A percentile compares a stretch with the other conserved stretches of the same genome.
Evolutionary conservation across 2,329 filamentous ascomycete genomes (phyloP).

Genomic region (Aureobasidium lini): DNA sequence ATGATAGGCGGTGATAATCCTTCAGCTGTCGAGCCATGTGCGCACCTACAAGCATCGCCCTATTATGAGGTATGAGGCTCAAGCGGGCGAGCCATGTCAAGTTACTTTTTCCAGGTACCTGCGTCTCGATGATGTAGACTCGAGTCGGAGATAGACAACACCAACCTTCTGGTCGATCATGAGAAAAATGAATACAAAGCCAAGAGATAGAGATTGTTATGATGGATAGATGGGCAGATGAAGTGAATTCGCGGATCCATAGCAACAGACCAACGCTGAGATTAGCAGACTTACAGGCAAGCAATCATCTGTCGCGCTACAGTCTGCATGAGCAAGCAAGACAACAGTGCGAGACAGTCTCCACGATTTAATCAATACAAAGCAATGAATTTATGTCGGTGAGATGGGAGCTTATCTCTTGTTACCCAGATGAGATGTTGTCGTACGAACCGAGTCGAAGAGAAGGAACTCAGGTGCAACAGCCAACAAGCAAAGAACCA

Average conservation of each 20-base stretch:
- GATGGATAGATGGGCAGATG: not conserved
- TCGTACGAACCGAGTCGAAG: not conserved
- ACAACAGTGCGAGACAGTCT: not conserved
- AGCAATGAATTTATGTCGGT: not conserved
- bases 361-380: not conserved
- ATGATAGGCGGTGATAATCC: not conserved
- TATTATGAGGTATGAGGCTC: not conserved
- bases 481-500: not conserved
- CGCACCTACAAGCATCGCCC: not conserved
- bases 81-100: not conserved
- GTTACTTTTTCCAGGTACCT: not conserved
- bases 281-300: not conserved
- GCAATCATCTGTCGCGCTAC: not conserved
- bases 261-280: not conserved
- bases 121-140: not conserved
- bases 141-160: not conserved
- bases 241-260: not conserved
- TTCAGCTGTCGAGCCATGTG: not conserved
- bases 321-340: not conserved
- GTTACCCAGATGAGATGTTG: not conserved
- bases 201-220: not conserved
- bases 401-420: not conserved
- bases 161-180: not conserved
- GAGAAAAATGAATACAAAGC: not conserved
- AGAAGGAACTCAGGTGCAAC: not conserved